Base-by-base conservation (phyloP, 2,329 filamentous ascomycete genomes). In the Beauveria pseudobassiana region DNA sequence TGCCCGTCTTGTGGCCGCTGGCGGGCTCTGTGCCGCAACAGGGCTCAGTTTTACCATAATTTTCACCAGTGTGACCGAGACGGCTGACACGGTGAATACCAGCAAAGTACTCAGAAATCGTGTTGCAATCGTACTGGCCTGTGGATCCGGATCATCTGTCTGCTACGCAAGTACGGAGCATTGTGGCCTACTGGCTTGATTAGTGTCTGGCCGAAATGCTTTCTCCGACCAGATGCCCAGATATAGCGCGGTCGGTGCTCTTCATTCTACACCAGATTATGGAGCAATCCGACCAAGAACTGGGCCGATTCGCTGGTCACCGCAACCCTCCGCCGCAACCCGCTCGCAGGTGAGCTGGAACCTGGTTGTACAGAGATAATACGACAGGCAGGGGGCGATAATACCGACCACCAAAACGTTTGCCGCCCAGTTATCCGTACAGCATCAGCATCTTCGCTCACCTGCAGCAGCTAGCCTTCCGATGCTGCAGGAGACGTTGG, bases 301-400 rank as follows among this genome's bases (percentile, higher is more conserved):
- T 60, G 49, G 57, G 57, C 57, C 57, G 40, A 53, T 60, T 53
- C 57, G 48, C 51, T 52, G 48, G 57, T 26, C 38, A 34, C 46
- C 53, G 24, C 53, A 54, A 54, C 20, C 51, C 51, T 38, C 5
- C 12, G 14, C 34, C 34, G 34, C 26, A 28, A 6, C 26, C 26
- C 7, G 26, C 26, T 28, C 7, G 26, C 34, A 38, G 14, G 34
- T 38, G 34, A 38, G 34, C 34, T 46, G 8, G 24, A 16, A 46
- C 45, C 52, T 24, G 9, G 42, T 22, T 26, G 12, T 42, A 56
- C 53, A 46, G 40, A 56, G 24, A 56, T 46, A 22, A 57, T 45
- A 56, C 52, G 38, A 55, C 52, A 55, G 38, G 38, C 38, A 55
- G 12, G 16, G n/a, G 49, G 5, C 28, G 7, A 24, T 22, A 53